These are phyloP conservation scores for Butyriboletus appendiculatus DNA, from an alignment of 1,284 basidiomycete genomes.

Conservation along the genomic window DNA sequence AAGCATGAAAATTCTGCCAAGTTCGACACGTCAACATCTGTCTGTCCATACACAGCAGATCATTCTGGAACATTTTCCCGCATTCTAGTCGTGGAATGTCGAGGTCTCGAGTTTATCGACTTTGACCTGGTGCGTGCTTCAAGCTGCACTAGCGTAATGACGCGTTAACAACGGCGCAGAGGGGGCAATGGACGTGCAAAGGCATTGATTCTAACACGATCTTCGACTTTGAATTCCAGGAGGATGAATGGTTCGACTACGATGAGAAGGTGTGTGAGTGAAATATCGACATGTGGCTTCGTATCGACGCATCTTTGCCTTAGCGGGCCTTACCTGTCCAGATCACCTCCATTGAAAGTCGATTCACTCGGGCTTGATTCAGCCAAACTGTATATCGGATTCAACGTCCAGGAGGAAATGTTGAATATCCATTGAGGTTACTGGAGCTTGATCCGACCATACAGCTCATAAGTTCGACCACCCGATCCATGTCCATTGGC, in stretches of 20 bases:
- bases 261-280: constrained; percentile 68
- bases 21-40: constrained; percentile 56
- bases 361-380: constrained; percentile 62
- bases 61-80: constrained; percentile 58
- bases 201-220: constrained; percentile 53
- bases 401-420: too few species aligned
- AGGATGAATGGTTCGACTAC: constrained; percentile 78
- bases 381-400: background rate
- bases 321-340: constrained; percentile 66
- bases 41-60: constrained; percentile 59
- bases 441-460: background rate
- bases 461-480: background rate
- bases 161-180: constrained; percentile 9
- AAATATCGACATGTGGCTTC: background rate
- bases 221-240: constrained; percentile 66
- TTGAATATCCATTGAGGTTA: too few species aligned
- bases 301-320: background rate
- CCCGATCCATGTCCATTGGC: background rate
- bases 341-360: constrained; percentile 58
- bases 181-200: constrained; percentile 71
- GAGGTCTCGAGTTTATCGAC: constrained; percentile 72
- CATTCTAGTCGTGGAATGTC: constrained; percentile 69
- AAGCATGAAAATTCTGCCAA: constrained; percentile 80
- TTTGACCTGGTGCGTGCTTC: constrained; percentile 63
- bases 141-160: background rate